Percentiles rank a stretch among this genome's conserved stretches.
Conservation (phyloP, 208 protist genomes). For the Acanthamoeba lenticulata region DNA sequence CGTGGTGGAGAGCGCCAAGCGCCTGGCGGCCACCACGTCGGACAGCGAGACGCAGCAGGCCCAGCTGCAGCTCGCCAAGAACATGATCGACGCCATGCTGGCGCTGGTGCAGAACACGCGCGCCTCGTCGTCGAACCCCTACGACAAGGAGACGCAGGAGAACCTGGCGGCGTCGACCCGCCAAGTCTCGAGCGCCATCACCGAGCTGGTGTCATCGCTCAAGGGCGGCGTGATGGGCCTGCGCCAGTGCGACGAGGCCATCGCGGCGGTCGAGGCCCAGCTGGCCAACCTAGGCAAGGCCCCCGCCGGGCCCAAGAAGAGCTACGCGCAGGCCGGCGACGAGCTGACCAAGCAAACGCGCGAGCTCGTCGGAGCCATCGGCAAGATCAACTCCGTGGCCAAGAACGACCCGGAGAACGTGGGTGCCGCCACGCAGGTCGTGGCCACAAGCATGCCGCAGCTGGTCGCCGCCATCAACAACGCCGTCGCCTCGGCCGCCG, state of each 20-base stretch:
- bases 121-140: conserved; percentile 46
- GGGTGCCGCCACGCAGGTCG: conserved; percentile 39
- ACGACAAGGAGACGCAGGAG: conserved; percentile 70
- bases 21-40: conserved; percentile 74
- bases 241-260: conserved; percentile 80
- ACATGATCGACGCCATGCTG: conserved; percentile 79
- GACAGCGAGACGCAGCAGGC: conserved; percentile 78
- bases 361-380: conserved; percentile 13
- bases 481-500: conserved; percentile 6
- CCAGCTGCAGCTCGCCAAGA: conserved; percentile 75
- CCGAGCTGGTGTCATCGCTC: conserved; percentile 75
- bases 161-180: conserved; percentile 60
- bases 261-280: conserved; percentile 69
- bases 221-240: conserved; percentile 81
- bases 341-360: conserved; percentile 52
- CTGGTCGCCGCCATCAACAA: conserved; percentile 40
- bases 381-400: conserved; percentile 62
- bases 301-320: conserved; percentile 74
- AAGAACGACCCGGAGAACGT: conserved; percentile 52
- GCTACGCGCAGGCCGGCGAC: conserved; percentile 72
- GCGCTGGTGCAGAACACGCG: conserved; percentile 72
- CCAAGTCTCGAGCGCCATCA: conserved; percentile 76
- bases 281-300: conserved; percentile 72
- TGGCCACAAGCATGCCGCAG: conserved; percentile 48
- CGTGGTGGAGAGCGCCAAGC: conserved; percentile 76